Base-by-base conservation (phyloP, 345 rosid genomes). In the Bretschneidera sinensis region DNA sequence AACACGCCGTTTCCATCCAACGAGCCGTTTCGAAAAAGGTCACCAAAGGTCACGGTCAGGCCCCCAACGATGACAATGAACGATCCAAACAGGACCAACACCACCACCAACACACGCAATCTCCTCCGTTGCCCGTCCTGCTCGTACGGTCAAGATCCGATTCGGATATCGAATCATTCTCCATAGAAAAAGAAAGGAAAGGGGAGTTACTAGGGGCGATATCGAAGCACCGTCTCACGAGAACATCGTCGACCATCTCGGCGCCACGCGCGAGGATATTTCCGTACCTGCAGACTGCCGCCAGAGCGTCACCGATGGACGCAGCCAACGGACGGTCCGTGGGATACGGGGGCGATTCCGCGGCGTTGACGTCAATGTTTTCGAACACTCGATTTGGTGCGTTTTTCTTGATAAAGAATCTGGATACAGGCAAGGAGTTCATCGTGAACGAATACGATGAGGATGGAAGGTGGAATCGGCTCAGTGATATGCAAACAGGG, bases 401-500 rank as follows among this genome's bases (percentile, higher is more conserved):
- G 5, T 86, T 94, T 53, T 84, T 86, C 82, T 61, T 94, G 70
- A 90, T 90, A 45, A 94, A 86, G 84, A 90, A 88, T 65, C 74
- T 94, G 67, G 97, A 94, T 19, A 94, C 95, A 0, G 95, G 95
- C 1, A 85, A 82, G 65, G 97, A 90, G 71, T 87, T 94, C 24
- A 58, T 94, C 3, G 97, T 94, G 5, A 88, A 94, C 0, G 97
- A 88, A 74, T 83, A 76, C 25, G 77, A 76, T 24, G 84, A 85
- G 47, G 76, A 86, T 48, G 97, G 96, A 18, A 79, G 67, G 84
- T 94, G 99, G 96, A 94, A 90, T 59, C 79, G 84, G 50, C 77
- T 94, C 15, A 94, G 96, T 50, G 99, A 94, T 81, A 72, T 94
- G 25, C 96, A 94, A 60, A 94, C 99, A 0, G 99, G 97, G 57